Base-by-base conservation (phyloP, 129 eudicot genomes). In the Artemisia tridentata region DNA sequence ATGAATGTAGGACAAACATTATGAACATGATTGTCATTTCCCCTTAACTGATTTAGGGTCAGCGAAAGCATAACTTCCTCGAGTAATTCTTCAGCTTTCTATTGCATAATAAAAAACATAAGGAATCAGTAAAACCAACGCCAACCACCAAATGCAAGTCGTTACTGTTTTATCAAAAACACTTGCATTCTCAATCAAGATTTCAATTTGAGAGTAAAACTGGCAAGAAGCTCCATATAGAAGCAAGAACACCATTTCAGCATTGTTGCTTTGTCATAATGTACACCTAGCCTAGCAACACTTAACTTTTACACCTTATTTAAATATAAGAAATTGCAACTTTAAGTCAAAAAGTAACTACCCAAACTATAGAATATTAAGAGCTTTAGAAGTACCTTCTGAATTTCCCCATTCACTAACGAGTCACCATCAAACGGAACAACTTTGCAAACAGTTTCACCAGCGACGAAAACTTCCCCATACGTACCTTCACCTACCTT, bases 401-500 rank as follows among this genome's bases (percentile, higher is more conserved):
- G 99, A 16, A 88, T 21, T 86, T 95, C 99, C 16, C 97, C 96
- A 72, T 95, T 95, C 52, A 95, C 97, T 55, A 75, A 75, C 11
- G 80, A 76, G 69, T 95, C 92, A 63, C 99, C 99, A 74, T 86
- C 84, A 80, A 90, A 83, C 20, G 99, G 99, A n/a, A 95, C 99
- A 74, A 95, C 75, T 79, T 95, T 95, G 82, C 97, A 95, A 60
- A 90, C 97, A 50, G 80, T 72, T 63, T 53, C 65, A 46, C 99
- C 99, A 54, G 96, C 97, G 49, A 76, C 84, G 67, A 95, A 95
- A 43, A 91, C 99, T 78, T 95, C 99, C 53, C 99, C 99, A 75
- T 78, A 95, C n/a, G 99, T 95, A 72, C 99, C 99, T 78, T 95
- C 99, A 52, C 99, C 99, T 69, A 95, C 82, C 81, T 95, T 95